A percentile compares a stretch with the other conserved stretches of the same genome.
These are phyloP conservation scores for Aphanoascus verrucosus DNA, from an alignment of 2,329 filamentous ascomycete species.

Conservation along the genomic window DNA sequence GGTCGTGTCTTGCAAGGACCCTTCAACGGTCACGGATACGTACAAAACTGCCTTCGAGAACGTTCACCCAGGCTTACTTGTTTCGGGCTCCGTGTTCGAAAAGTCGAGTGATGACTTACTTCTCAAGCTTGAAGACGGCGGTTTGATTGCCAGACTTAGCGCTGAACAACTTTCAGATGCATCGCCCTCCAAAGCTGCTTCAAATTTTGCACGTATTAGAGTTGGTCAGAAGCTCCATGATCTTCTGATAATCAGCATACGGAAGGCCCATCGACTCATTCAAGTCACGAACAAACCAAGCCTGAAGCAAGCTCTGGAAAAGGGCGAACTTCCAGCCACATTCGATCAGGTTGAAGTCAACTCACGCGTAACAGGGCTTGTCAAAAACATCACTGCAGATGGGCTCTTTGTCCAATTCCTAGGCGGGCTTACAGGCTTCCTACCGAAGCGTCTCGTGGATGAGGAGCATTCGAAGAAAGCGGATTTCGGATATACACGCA, in stretches of 20 bases:
- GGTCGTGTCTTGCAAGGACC: slow-evolving; percentile 87
- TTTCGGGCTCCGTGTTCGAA: slow-evolving; percentile 69
- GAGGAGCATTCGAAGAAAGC: slow-evolving; percentile 56
- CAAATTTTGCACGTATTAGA: slow-evolving; percentile 66
- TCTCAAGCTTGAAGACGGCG: slow-evolving; percentile 62
- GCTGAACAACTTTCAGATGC: slow-evolving; percentile 77
- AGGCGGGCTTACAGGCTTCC: slow-evolving; percentile 61
- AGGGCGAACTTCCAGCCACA: slow-evolving; percentile 57
- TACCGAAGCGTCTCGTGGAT: slow-evolving; percentile 68
- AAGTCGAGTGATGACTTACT: slow-evolving; percentile 67
- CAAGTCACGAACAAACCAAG: slow-evolving; percentile 73
- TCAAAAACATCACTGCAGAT: slow-evolving; percentile 70
- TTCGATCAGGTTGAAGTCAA: slow-evolving; percentile 64
- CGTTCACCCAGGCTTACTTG: slow-evolving; percentile 60
- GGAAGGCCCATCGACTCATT: slow-evolving; percentile 63
- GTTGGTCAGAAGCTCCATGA: slow-evolving; percentile 74
- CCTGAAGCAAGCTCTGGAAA: slow-evolving; percentile 62
- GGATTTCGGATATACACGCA: slow-evolving; percentile 67
- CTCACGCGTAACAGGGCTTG: slow-evolving; percentile 61
- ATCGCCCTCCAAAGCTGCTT: slow-evolving; percentile 64
- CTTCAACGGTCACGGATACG: slow-evolving; percentile 64
- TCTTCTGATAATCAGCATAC: slow-evolving; percentile 77
- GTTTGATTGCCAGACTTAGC: slow-evolving; percentile 66
- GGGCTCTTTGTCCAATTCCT: slow-evolving; percentile 85
- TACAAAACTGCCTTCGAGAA: slow-evolving; percentile 62